Conservation (phyloP, 202 grass and related monocot species). For the Dendrocalamus latiflorus region DNA sequence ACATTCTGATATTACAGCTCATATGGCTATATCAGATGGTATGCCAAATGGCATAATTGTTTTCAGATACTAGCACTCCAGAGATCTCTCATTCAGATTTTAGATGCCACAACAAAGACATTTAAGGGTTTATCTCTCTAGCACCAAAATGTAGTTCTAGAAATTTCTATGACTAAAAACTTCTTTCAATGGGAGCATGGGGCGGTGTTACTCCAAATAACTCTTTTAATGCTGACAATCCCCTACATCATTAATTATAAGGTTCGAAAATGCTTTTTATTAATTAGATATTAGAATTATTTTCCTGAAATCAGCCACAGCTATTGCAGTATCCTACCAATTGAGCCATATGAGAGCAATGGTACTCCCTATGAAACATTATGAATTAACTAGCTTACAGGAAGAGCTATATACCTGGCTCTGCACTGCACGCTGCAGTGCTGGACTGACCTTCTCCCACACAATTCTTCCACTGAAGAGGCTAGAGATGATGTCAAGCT, state of each 20-base stretch:
- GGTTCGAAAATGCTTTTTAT: neutral
- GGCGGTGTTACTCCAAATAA: constrained; percentile 8
- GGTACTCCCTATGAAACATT: neutral
- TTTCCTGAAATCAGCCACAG: neutral
- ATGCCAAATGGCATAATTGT: neutral
- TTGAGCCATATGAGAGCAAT: neutral
- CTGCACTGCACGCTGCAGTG: constrained; percentile 78
- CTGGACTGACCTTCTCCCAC: constrained; percentile 85
- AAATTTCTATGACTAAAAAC: constrained; percentile 27
- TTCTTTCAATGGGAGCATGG: constrained; percentile 12
- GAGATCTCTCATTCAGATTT: neutral
- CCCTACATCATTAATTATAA: neutral
- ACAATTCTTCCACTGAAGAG: constrained; percentile 85
- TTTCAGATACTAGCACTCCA: neutral
- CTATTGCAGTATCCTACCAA: neutral
- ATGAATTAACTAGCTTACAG: neutral
- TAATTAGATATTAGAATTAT: constrained; percentile 1
- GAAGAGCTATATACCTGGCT: constrained; percentile 55
- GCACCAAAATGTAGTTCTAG: constrained; percentile 7
- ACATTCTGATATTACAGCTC: too few relatives aligned
- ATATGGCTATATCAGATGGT: neutral
- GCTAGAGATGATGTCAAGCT: constrained; percentile 93
- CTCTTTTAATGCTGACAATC: constrained; percentile 29
- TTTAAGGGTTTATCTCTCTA: constrained; percentile 25
- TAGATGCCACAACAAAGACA: neutral